Evolutionary conservation across 179 eudicot species (phyloP), one percentile per base, ranked within the genome.

Genomic region (Nepenthes alata): DNA sequence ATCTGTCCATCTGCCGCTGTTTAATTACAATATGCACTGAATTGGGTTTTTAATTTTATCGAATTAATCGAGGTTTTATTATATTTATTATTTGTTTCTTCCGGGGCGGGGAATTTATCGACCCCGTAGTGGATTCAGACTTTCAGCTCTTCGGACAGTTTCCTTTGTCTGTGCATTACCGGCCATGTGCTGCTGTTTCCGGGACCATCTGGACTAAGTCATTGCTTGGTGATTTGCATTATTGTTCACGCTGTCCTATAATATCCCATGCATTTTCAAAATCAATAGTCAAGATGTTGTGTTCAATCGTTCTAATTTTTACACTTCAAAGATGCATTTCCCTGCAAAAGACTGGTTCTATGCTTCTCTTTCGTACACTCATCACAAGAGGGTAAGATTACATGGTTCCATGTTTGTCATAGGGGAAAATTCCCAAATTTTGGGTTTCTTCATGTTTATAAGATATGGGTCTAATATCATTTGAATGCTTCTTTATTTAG

Each of bases 141-240:
- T 57, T 55, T 35, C 44, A 57, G 36, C 14, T 35, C 38, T 35
- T 57, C 11, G 10, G 39, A 10, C 6, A 11, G 39, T 57, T 8
- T 7, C 6, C 14, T 57, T 37, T 35, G 11, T 38, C 59, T 15
- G 12, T 57, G 59, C 59, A 34, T 35, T 7, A 3, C 59, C 35
- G 59, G 59, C 59, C 59, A 57, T 57, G 59, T 57, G 59, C 59
- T 57, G 5, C 16, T 57, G 41, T 57, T 57, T 57, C 41, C 38
- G 34, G 59, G 59, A 2, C 41, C 38, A 25, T 57, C 36, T 35
- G 36, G 9, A 57, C 36, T 34, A 35, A 15, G 12, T 15, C 36
- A 10, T 37, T 12, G 5, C 34, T 15, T 52, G 55, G 55, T 52
- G 5, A 10, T 57, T 8, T 14, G 25, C 25, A 25, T 25, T 25